Percentiles rank a stretch among this genome's conserved stretches.
Evolutionary conservation across 2,329 filamentous ascomycete species (phyloP).

Genomic region (Diaporthe sp.): DNA sequence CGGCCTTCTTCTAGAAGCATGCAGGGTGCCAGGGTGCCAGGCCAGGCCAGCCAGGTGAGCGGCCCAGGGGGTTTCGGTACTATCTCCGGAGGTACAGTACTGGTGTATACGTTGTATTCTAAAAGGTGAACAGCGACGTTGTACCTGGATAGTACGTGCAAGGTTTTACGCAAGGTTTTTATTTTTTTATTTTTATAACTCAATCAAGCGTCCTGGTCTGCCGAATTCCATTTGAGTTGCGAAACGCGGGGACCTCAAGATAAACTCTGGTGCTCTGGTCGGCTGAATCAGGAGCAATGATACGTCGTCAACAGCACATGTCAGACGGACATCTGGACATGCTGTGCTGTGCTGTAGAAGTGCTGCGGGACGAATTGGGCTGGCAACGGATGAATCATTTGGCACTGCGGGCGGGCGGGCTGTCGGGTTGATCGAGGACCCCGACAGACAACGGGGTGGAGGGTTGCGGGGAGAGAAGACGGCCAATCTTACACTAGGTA

Average conservation of each 20-base stretch:
- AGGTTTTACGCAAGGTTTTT: background rate
- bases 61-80: background rate
- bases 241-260: conserved; percentile 17
- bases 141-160: background rate
- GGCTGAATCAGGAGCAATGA: conserved; percentile 8
- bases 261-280: background rate
- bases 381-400: conserved; percentile 1
- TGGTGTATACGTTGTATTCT: background rate
- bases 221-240: background rate
- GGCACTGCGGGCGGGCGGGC: conserved; percentile 1
- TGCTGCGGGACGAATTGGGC: background rate
- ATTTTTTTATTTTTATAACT: background rate
- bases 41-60: background rate
- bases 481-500: background rate
- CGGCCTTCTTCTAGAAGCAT: conserved; percentile 14
- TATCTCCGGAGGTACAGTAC: background rate
- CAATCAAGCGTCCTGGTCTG: background rate
- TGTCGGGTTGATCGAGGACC: conserved; percentile 42
- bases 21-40: background rate
- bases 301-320: background rate
- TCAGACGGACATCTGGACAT: conserved; percentile 5
- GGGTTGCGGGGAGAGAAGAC: conserved; percentile 3
- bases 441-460: conserved; percentile 37
- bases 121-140: background rate
- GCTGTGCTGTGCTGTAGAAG: background rate